Evolutionary conservation across 2,329 filamentous ascomycete species (phyloP).

Genomic region (Clarireedia paspali): DNA sequence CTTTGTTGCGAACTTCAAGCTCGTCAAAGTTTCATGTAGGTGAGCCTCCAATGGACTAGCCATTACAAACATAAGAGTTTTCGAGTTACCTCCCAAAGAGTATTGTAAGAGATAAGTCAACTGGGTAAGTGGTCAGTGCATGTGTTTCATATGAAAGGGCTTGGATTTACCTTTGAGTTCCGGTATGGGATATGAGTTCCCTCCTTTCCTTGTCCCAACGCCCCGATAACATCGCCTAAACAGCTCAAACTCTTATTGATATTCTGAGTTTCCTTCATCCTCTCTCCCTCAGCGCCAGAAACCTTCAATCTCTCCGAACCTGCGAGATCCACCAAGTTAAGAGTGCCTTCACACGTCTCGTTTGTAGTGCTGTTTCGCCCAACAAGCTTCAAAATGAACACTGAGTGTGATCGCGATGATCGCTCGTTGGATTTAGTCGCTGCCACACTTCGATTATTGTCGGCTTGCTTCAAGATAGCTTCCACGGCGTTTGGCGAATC

Average conservation of each 20-base stretch:
- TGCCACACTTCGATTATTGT: conserved; percentile 82
- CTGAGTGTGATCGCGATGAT: conserved; percentile 88
- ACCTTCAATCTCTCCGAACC: conserved; percentile 87
- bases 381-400: conserved; percentile 81
- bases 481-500: conserved; percentile 76
- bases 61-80: conserved; percentile 99
- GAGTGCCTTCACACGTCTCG: conserved; percentile 81
- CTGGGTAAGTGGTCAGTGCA: conserved; percentile 32
- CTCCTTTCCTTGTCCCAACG: conserved; percentile 74
- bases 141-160: neutral
- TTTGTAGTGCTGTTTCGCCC: conserved; percentile 64
- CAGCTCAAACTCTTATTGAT: conserved; percentile 95
- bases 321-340: conserved; percentile 93
- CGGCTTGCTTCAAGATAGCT: conserved; percentile 69
- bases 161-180: conserved; percentile 72
- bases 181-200: conserved; percentile 82
- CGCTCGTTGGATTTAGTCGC: conserved; percentile 97
- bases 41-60: conserved; percentile 86
- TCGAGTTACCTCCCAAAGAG: conserved; percentile 88
- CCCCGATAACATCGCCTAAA: conserved; percentile 88
- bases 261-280: conserved; percentile 88
- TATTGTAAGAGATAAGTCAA: conserved; percentile 93
- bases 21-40: conserved; percentile 86
- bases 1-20: conserved; percentile 92
- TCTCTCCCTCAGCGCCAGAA: conserved; percentile 76